Evolutionary conservation across 768 basidiomycete genomes (phyloP), one percentile per base, ranked within the genome.

Genomic region (Leccinum arenicola): DNA sequence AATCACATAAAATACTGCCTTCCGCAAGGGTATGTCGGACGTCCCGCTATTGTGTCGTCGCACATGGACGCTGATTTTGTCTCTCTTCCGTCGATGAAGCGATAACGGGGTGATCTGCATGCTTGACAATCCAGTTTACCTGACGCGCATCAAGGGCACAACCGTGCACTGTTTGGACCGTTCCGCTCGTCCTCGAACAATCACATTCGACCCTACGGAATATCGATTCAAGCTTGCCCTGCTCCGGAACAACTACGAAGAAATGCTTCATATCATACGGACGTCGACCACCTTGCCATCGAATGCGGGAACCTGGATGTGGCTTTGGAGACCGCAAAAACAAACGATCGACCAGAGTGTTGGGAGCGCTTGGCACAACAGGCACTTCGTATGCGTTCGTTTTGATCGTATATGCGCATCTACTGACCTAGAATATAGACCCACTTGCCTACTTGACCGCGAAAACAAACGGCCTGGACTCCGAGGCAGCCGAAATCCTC

Each of bases 1-100:
- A 99, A 99, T 72, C 97, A 99, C 73, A 91, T 99, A 83, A 98
- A 99, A 76, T 99, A 98, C 72, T 95, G 95, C 66, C 82, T 99
- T 33, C 86, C 93, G 7, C 90, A 97, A 75, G 97, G 95, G 93
- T 95, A 66, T 60, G 84, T 75, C 36, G n/a, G n/a, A 33, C 54
- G 52, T 60, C 4, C 9, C 27, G 47, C 11, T 50, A n/a, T 51
- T 29, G 12, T 56, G 11, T 31, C 9, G 14, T 23, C 14, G 3
- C 10, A 36, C 10, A 35, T 60, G 38, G 48, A 33, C 45, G 57
- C 53, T 64, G 35, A 52, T 49, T 33, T 59, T 36, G 23, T 10
- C 27, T 54, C 14, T 8, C 14, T 55, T 45, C 43, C 9, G 19
- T 40, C 29, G 19, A 33, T 47, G 15, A 66, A 95, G 95, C 52